These are phyloP conservation scores for Hanseniaspora meyeri DNA, from an alignment of 805 yeast genomes.

Conservation along the genomic window DNA sequence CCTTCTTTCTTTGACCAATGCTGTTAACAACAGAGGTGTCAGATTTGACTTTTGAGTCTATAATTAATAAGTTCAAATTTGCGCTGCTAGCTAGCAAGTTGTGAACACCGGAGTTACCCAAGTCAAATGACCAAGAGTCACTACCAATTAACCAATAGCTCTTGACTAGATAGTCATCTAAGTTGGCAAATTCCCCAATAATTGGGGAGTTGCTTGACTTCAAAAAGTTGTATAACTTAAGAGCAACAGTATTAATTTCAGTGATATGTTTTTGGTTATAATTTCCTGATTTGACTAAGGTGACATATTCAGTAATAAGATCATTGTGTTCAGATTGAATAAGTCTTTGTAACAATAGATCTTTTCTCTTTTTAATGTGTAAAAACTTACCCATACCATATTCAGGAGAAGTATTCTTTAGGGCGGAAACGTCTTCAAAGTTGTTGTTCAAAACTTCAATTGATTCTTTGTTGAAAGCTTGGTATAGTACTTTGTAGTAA, in stretches of 20 bases:
- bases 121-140: conserved; percentile 89
- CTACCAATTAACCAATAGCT: conserved; percentile 83
- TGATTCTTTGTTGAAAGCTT: conserved; percentile 42
- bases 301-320: conserved; percentile 58
- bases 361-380: conserved; percentile 41
- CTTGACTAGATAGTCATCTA: conserved; percentile 35
- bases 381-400: conserved; percentile 73
- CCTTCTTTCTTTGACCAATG: conserved; percentile 59
- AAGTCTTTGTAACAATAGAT: background rate
- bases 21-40: conserved; percentile 16
- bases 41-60: conserved; percentile 63
- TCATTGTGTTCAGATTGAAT: conserved; percentile 31
- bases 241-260: conserved; percentile 25
- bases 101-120: conserved; percentile 86
- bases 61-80: conserved; percentile 71
- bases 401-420: conserved; percentile 58
- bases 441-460: conserved; percentile 50
- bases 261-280: conserved; percentile 18
- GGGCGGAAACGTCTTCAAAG: conserved; percentile 31
- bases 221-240: conserved; percentile 30
- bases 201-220: conserved; percentile 33
- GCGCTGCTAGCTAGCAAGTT: conserved; percentile 61
- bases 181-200: conserved; percentile 28
- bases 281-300: conserved; percentile 28
- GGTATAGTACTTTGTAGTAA: conserved; percentile 61